Evolutionary conservation across 148 eudicot genomes (phyloP).

Genomic region (Gaultheria prostrata): DNA sequence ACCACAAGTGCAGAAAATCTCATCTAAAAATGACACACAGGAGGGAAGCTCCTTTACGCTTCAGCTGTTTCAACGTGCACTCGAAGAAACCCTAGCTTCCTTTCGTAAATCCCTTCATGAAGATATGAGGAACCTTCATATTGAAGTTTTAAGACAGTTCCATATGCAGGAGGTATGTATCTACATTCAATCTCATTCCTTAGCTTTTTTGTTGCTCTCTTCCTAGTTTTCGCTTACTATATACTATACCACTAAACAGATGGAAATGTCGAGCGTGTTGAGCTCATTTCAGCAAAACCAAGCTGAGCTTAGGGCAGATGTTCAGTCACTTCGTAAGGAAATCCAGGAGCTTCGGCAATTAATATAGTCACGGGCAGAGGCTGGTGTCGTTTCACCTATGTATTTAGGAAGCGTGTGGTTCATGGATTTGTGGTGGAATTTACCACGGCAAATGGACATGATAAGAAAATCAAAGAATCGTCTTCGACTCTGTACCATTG

Average conservation of each 20-base stretch:
- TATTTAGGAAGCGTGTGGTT: background rate
- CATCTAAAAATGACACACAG: conserved; percentile 54
- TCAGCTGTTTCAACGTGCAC: conserved; percentile 88
- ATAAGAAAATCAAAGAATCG: background rate
- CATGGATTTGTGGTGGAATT: background rate
- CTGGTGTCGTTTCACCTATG: background rate
- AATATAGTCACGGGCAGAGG: conserved; percentile 33
- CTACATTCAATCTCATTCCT: background rate
- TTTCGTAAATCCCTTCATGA: conserved; percentile 90
- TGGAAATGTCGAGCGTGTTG: conserved; percentile 63
- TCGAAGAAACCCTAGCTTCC: conserved; percentile 86
- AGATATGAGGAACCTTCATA: conserved; percentile 89
- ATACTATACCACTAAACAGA: conserved; percentile 34
- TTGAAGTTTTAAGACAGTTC: conserved; percentile 86
- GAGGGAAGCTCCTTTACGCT: conserved; percentile 82
- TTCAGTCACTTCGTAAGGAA: conserved; percentile 65
- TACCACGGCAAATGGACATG: background rate
- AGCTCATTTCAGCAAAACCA: conserved; percentile 62
- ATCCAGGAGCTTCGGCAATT: conserved; percentile 69
- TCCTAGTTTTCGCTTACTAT: background rate
- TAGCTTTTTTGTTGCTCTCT: background rate
- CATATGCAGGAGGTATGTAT: conserved; percentile 88
- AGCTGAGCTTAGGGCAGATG: conserved; percentile 67
- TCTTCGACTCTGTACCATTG: background rate
- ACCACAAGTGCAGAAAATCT: conserved; percentile 36